Base-by-base conservation (phyloP, 2,329 filamentous ascomycete species). In the Alternaria infectoria region DNA sequence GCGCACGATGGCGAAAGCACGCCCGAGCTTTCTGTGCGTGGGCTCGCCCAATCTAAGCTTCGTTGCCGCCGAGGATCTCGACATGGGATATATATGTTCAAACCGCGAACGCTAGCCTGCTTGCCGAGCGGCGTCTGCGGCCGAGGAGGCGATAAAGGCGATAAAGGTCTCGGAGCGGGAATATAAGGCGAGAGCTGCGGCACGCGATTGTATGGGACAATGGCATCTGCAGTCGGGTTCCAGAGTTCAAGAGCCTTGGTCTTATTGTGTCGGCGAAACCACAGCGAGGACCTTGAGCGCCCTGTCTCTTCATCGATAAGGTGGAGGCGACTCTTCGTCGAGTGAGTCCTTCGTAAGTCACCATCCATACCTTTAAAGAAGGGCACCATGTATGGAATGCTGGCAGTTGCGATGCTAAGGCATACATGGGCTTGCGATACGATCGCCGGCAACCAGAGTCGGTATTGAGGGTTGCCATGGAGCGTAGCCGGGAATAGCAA, bases 371-470 rank as follows among this genome's bases (percentile, higher is more conserved):
- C 62, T 32, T 69, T 70, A 51, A 77, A 75, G 50, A 74, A 74
- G 1, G 73, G 72, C 7, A 75, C 68, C 69, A 79, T 74, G 49
- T 74, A 77, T 6, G 75, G 77, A 30, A 79, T 74, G 54, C 75
- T 76, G 28, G 75, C 76, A 8, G 77, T 79, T 8, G 66, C 69
- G 25, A 79, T 74, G 44, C 70, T 73, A 6, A 73, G 52, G 44
- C 71, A 77, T 2, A 77, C 67, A 11, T 78, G 75, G 0, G 71
- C 59, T 36, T 77, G 69, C 2, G 74, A 73, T 25, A 73, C 69
- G 45, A 79, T 66, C 9, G 71, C 60, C 1, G 74, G 67, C 13
- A 74, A 54, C 77, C 76, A 78, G 9, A 78, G 64, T 32, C 71
- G 67, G 56, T 70, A 74, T 17, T 70, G 66, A 7, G 70, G 71